A percentile compares a stretch with the other conserved stretches of the same genome.
Conservation (phyloP, 768 basidiomycete species). For the Auriscalpium microsporum region DNA sequence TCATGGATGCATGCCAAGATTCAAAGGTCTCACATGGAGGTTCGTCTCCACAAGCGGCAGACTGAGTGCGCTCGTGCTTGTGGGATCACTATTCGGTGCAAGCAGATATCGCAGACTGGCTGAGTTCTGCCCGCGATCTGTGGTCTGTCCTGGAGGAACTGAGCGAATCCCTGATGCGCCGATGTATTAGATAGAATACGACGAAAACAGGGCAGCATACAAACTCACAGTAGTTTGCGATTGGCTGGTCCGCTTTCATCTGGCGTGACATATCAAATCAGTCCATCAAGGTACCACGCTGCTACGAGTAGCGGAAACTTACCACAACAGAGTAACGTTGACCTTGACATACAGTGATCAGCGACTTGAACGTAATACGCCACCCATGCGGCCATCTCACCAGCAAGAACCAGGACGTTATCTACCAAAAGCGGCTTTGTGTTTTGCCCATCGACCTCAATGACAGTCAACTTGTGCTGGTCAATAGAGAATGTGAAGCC, state of each 20-base stretch:
- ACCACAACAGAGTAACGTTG: background rate
- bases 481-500: conserved; percentile 21
- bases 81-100: conserved; percentile 35
- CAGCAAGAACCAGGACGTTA: conserved; percentile 18
- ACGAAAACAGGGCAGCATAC: background rate
- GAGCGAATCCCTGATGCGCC: conserved; percentile 8
- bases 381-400: background rate
- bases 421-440: conserved; percentile 18
- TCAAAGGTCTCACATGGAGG: conserved; percentile 20
- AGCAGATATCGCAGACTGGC: conserved; percentile 46
- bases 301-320: background rate
- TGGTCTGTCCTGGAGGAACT: conserved; percentile 16
- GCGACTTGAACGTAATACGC: background rate
- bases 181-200: too few species aligned
- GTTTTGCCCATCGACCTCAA: conserved; percentile 21
- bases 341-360: background rate
- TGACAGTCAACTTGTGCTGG: conserved; percentile 19
- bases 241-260: conserved; percentile 7
- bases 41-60: conserved; percentile 28
- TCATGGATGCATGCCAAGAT: background rate
- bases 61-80: conserved; percentile 8
- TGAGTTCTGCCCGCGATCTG: conserved; percentile 36
- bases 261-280: background rate
- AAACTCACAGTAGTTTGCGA: conserved; percentile 1
- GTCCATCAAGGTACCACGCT: background rate